Conservation (phyloP, 257 asterid genomes). For the Solanum pimpinellifolium region DNA sequence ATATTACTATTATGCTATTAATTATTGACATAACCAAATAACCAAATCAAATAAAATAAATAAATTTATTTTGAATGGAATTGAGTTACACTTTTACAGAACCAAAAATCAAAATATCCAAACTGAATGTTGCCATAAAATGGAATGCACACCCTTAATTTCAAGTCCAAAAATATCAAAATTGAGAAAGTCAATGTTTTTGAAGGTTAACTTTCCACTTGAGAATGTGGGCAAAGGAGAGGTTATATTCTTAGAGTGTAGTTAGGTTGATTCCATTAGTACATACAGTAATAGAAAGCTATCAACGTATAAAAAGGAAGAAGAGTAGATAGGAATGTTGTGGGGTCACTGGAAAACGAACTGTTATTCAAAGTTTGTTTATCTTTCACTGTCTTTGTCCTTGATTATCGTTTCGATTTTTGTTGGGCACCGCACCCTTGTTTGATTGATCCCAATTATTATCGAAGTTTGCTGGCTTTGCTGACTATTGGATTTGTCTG, state of each 20-base stretch:
- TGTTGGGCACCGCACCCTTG: neutral
- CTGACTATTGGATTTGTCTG: conserved; percentile 21
- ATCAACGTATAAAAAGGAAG: neutral
- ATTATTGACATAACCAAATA: too few species aligned
- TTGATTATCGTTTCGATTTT: conserved; percentile 1
- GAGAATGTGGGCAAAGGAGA: neutral
- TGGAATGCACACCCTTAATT: too few species aligned
- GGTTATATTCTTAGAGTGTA: neutral
- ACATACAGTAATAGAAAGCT: neutral
- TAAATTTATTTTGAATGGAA: too few species aligned
- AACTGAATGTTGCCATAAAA: too few species aligned
- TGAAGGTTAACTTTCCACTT: neutral
- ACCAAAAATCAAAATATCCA: too few species aligned
- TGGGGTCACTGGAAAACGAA: neutral
- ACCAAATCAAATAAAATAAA: too few species aligned
- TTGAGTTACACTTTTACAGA: too few species aligned
- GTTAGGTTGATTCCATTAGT: neutral
- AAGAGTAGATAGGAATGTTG: neutral
- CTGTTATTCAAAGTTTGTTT: neutral
- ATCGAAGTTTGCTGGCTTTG: neutral
- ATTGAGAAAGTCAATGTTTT: too few species aligned
- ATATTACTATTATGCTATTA: too few species aligned
- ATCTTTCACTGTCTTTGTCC: conserved; percentile 10
- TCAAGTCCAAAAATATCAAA: too few species aligned
- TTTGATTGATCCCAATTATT: neutral